phyloP scores from a whole-genome alignment of 371 early-diverging fungal genomes.

The Mucor lusitanicus region DNA sequence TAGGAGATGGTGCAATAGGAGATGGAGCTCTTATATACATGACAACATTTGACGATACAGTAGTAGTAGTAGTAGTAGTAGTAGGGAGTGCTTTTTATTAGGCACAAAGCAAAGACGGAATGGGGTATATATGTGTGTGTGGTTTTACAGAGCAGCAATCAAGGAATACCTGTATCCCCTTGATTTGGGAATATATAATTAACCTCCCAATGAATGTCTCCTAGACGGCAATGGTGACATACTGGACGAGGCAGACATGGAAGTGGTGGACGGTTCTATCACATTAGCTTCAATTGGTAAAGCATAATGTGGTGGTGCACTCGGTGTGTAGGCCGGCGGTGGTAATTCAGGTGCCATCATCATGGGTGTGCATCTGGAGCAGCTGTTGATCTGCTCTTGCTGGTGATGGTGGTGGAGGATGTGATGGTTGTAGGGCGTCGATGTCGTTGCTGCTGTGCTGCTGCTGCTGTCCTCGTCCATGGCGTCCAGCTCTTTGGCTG shows the following conservation, averaged over 20 bases:
- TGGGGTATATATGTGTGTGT: background rate
- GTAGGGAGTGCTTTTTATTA: background rate
- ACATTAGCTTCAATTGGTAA: slow-evolving; percentile 18
- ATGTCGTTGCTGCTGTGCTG: background rate
- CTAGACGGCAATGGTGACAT: slow-evolving; percentile 10
- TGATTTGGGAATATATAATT: background rate
- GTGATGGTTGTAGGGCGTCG: background rate
- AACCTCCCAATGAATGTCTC: slow-evolving; percentile 22
- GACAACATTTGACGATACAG: background rate
- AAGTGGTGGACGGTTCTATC: background rate
- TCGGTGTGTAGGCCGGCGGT: slow-evolving; percentile 41
- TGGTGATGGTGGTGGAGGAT: slow-evolving; percentile 8
- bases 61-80: background rate
- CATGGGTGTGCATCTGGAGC: slow-evolving; percentile 12
- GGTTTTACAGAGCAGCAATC: background rate
- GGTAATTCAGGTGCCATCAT: slow-evolving; percentile 24
- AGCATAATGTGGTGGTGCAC: slow-evolving; percentile 33
- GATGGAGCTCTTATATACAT: background rate
- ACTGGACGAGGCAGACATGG: background rate
- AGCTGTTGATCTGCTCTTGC: background rate
- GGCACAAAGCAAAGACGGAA: background rate
- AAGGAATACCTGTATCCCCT: slow-evolving; percentile 9
- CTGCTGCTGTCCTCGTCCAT: slow-evolving; percentile 14
- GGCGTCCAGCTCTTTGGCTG: slow-evolving; percentile 34
- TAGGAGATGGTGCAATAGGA: background rate